Conservation (phyloP, 768 basidiomycete species). For the Podaxis sp. region DNA sequence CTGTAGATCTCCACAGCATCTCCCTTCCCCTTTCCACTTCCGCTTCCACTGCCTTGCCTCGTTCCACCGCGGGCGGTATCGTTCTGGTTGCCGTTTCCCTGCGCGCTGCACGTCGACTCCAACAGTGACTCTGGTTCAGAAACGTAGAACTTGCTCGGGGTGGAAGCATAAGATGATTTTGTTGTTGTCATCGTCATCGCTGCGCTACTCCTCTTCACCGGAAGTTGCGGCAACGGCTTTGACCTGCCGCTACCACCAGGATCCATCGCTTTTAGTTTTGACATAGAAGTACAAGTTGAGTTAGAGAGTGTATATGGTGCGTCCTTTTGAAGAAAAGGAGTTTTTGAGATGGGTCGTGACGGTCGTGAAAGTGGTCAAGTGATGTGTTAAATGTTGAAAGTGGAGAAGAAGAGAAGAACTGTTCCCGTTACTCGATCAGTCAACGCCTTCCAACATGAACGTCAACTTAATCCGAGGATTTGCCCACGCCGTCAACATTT, state of each 20-base stretch:
- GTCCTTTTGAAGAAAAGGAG: background rate
- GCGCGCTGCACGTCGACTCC: background rate
- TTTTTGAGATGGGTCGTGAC: background rate
- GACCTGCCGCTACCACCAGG: background rate
- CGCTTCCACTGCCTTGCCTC: background rate
- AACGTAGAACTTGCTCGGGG: conserved; percentile 8
- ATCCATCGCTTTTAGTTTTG: background rate
- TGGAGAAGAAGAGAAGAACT: background rate
- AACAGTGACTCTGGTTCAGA: conserved; percentile 5
- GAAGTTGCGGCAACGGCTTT: conserved; percentile 5
- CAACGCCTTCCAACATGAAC: background rate
- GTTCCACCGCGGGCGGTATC: background rate
- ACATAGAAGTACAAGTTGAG: background rate
- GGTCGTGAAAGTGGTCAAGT: background rate
- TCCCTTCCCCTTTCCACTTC: background rate
- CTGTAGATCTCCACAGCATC: background rate
- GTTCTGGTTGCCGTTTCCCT: background rate
- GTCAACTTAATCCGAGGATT: conserved; percentile 3
- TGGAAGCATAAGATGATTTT: conserved; percentile 10
- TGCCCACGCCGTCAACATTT: conserved; percentile 9
- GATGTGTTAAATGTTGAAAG: background rate
- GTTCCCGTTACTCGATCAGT: background rate
- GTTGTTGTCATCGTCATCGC: background rate
- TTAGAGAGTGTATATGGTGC: background rate
- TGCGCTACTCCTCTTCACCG: background rate